Evolutionary conservation across 2,329 filamentous ascomycete genomes (phyloP).

Genomic region (Colletotrichum orchidophilum): DNA sequence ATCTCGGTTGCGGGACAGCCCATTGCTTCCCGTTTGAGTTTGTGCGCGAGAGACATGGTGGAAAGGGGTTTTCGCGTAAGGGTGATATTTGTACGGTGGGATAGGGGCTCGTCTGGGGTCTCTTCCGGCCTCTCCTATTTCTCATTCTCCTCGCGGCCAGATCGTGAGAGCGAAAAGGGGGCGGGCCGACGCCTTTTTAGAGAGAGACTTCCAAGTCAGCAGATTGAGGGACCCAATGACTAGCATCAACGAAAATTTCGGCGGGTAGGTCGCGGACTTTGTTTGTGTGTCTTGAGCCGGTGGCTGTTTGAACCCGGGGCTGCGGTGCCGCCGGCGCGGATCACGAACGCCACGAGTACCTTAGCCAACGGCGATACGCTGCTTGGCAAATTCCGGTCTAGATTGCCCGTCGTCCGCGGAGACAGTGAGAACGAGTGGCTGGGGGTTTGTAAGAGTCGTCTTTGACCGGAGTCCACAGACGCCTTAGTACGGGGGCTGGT

Average conservation of each 20-base stretch:
- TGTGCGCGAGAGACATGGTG: slow-evolving; percentile 16
- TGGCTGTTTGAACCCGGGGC: not conserved
- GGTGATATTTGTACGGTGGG: not conserved
- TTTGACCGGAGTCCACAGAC: slow-evolving; percentile 1
- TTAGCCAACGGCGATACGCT: slow-evolving; percentile 8
- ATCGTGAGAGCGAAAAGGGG: not conserved
- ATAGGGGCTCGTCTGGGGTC: not conserved
- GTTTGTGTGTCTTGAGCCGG: not conserved
- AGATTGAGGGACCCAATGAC: not conserved
- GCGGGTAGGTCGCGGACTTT: not conserved
- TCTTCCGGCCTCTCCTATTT: not conserved
- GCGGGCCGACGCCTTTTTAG: not conserved
- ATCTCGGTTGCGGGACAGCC: slow-evolving; percentile 10
- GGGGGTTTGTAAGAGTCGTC: not conserved
- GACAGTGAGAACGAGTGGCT: not conserved
- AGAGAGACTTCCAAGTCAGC: not conserved
- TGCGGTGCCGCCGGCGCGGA: slow-evolving; percentile 12
- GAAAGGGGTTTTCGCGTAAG: not conserved
- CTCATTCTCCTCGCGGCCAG: not conserved
- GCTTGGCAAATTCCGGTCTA: slow-evolving; percentile 3
- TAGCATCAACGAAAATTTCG: not conserved
- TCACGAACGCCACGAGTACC: not conserved
- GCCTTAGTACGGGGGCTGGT: slow-evolving; percentile 6
- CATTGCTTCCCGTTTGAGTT: slow-evolving; percentile 16
- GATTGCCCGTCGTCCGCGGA: not conserved